A percentile compares a stretch with the other conserved stretches of the same genome.
Conservation (phyloP, 352 stramenopile genomes). For the Pythium phragmitis region DNA sequence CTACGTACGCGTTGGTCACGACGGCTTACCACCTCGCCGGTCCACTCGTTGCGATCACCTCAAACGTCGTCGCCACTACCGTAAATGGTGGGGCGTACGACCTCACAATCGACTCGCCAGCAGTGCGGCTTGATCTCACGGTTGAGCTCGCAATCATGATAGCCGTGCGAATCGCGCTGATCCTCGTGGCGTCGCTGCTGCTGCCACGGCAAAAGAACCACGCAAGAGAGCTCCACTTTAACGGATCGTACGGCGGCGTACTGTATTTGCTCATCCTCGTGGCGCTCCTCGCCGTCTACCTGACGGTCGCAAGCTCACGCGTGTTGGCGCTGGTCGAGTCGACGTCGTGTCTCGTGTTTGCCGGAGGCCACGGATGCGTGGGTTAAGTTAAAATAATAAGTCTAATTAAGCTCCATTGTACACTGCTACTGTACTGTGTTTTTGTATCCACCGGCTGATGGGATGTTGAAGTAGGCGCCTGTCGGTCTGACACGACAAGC, state of each 20-base stretch:
- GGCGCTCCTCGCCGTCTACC: slow-evolving; percentile 1
- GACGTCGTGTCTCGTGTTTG: slow-evolving; percentile 21
- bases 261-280: slow-evolving; percentile 3
- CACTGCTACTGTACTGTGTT: too few relatives aligned
- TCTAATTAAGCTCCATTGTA: too few relatives aligned
- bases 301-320: slow-evolving; percentile 4
- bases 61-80: slow-evolving; percentile 1
- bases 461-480: too few relatives aligned
- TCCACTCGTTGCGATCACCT: slow-evolving; percentile 7
- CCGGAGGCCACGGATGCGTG: slow-evolving; percentile 21
- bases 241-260: not conserved
- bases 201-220: slow-evolving; percentile 27
- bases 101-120: slow-evolving; percentile 1
- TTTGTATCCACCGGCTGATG: too few relatives aligned
- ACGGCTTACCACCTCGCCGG: slow-evolving; percentile 21
- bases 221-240: slow-evolving; percentile 3
- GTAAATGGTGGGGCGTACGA: not conserved
- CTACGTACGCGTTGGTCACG: slow-evolving; percentile 27
- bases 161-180: slow-evolving; percentile 5
- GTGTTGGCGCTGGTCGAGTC: slow-evolving; percentile 15
- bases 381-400: not conserved
- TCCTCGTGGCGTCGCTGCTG: slow-evolving; percentile 14
- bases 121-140: slow-evolving; percentile 9
- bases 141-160: slow-evolving; percentile 12
- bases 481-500: too few relatives aligned